Conservation (phyloP, 1,284 basidiomycete genomes). For the Trichosporon sp. region DNA sequence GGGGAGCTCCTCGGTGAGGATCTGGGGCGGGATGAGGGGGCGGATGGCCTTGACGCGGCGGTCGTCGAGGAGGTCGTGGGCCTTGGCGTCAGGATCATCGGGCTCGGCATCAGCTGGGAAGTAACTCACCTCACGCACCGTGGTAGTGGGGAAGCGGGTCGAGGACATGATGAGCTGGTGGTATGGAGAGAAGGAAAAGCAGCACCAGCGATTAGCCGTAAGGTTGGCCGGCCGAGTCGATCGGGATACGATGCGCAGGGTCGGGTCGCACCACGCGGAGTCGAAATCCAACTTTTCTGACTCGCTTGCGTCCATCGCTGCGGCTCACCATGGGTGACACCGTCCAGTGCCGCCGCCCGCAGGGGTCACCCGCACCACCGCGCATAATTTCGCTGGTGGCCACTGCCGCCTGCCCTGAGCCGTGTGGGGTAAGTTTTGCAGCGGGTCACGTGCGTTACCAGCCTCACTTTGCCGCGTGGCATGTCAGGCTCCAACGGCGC, state of each 20-base stretch:
- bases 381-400: background rate
- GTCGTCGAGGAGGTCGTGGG: conserved; percentile 76
- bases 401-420: background rate
- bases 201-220: background rate
- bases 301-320: background rate
- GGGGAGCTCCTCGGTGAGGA: conserved; percentile 73
- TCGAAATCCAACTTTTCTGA: conserved; percentile 5
- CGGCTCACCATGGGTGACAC: background rate
- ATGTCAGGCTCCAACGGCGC: conserved; percentile 3
- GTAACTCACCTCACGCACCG: conserved; percentile 30
- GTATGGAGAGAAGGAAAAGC: background rate
- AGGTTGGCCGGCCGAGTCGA: background rate
- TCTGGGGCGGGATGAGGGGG: conserved; percentile 85
- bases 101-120: background rate
- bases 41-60: conserved; percentile 76
- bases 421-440: background rate
- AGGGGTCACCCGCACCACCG: background rate
- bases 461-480: background rate
- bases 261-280: background rate
- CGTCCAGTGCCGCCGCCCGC: background rate
- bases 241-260: background rate
- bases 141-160: conserved; percentile 7
- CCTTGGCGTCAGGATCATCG: conserved; percentile 41
- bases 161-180: conserved; percentile 14
- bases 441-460: background rate